phyloP scores from a whole-genome alignment of 306 rosid genomes.

The Quercus berberidifolia region DNA sequence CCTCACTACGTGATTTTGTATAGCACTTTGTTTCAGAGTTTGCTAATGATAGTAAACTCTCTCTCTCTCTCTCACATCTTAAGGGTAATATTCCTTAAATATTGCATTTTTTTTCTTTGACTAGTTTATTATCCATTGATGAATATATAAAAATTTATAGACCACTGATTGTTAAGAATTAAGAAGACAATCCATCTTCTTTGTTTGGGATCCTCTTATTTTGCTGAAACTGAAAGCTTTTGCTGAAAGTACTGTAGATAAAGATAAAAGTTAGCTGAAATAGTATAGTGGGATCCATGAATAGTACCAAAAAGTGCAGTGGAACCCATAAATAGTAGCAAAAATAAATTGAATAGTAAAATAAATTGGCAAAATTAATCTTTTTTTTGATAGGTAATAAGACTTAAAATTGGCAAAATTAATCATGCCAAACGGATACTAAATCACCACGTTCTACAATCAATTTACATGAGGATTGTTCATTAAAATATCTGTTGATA shows the following conservation, averaged over 20 bases:
- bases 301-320: no score
- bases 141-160: neutral
- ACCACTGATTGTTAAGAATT: neutral
- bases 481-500: neutral
- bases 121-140: neutral
- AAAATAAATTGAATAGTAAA: no score
- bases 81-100: neutral
- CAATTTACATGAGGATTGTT: neutral
- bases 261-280: no score
- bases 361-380: no score
- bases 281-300: no score
- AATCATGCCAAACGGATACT: neutral
- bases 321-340: no score
- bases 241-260: no score
- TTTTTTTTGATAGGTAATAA: no score
- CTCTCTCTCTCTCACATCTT: neutral
- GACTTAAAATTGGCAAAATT: no score
- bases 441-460: neutral
- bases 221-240: no score
- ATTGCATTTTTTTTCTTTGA: neutral
- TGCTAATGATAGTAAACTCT: neutral
- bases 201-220: no score
- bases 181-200: neutral
- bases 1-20: neutral
- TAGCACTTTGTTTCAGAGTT: neutral